Conservation (phyloP, 495 filamentous ascomycete genomes). For the Aspergillus heteromorphus region DNA sequence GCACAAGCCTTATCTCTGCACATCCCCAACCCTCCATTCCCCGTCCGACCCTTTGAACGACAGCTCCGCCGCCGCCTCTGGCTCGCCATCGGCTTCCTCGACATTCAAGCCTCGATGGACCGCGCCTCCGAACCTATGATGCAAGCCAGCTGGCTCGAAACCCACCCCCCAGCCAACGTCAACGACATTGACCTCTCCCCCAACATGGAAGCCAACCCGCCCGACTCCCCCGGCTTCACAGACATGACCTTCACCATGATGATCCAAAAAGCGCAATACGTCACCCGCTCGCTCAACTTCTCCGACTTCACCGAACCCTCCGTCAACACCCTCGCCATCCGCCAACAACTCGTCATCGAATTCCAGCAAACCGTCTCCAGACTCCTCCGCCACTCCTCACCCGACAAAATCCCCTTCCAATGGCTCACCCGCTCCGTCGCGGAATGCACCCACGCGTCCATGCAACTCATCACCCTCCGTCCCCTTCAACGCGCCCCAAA, state of each 20-base stretch:
- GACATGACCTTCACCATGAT: constrained; percentile 31
- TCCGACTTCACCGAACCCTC: constrained; percentile 22
- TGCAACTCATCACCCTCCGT: constrained; percentile 30
- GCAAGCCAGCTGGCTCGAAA: constrained; percentile 25
- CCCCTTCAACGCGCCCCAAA: constrained; percentile 22
- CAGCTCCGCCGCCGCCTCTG: constrained; percentile 35
- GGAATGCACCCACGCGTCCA: constrained; percentile 19
- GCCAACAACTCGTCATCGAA: constrained; percentile 25
- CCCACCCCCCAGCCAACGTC: constrained; percentile 25
- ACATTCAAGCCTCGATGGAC: constrained; percentile 30
- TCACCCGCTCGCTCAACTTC: constrained; percentile 24
- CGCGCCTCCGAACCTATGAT: constrained; percentile 39
- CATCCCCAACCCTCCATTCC: constrained; percentile 29
- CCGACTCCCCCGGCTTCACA: constrained; percentile 23
- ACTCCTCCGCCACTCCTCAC: constrained; percentile 20
- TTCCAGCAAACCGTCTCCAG: constrained; percentile 22
- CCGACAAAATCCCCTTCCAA: constrained; percentile 23
- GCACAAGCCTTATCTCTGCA: constrained; percentile 65
- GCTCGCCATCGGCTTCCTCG: constrained; percentile 32
- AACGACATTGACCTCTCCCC: constrained; percentile 30
- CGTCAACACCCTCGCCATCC: constrained; percentile 18
- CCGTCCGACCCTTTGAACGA: constrained; percentile 26
- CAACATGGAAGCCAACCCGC: constrained; percentile 19
- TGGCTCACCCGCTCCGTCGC: constrained; percentile 22
- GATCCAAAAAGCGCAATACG: constrained; percentile 20